Base-by-base conservation (phyloP, 257 asterid species). In the Prunella vulgaris region DNA sequence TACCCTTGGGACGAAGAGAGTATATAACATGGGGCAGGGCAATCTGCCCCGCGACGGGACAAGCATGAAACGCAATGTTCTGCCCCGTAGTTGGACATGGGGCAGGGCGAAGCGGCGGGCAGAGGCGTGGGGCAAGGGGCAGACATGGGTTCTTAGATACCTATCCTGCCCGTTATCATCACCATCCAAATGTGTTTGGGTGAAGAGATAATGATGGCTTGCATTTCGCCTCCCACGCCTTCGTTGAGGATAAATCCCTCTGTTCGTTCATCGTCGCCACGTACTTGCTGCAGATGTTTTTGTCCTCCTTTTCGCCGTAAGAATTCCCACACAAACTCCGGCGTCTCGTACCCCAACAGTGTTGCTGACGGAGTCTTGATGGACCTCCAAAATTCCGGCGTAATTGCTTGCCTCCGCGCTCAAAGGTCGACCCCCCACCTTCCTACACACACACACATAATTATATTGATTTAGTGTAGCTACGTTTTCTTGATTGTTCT, bases 321-420 rank as follows among this genome's bases (percentile, higher is more conserved):
- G n/a, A 70, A 20, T 72, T 65, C 80, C 76, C 40, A 22, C 42
- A 64, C 40, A 10, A 67, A 30, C 38, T 70, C 76, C 59, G 51
- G 52, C 46, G 17, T 56, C 42, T 7, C 7, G 5, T 51, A 57
- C 38, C 59, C 73, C 65, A 72, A 15, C 37, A 66, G 33, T 49
- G 74, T 78, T 60, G 84, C 87, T 18, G 79, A 78, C 78, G 65
- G 64, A 75, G 85, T 88, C 0, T 66, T 90, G 70, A 33, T 52
- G 63, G 92, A 83, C 46, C 85, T 88, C 74, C 88, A 60, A 10
- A 74, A 78, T 68, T 86, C 96, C 60, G 92, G 90, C 52, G 48
- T 90, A 7, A 88, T 88, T 42, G 97, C 97, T 73, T 90, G 97
- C 78, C 90, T 90, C 69, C 90, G 96, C 6, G 87, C 96, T 44